Conservation (phyloP, 768 basidiomycete species). For the Lactifluus pinguis region DNA sequence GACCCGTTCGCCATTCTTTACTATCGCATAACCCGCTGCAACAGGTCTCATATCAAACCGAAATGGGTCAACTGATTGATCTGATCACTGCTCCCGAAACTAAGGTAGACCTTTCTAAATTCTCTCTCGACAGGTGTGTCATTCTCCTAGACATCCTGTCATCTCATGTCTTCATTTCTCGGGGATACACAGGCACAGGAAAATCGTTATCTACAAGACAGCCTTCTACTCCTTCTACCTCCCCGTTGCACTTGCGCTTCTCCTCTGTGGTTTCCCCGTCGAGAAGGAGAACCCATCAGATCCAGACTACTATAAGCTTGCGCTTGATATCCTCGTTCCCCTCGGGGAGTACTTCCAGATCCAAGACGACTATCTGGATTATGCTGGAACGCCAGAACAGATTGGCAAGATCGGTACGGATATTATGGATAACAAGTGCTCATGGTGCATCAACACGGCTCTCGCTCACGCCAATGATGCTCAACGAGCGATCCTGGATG, state of each 20-base stretch:
- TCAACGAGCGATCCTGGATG: slow-evolving; percentile 55
- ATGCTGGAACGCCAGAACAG: slow-evolving; percentile 77
- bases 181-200: slow-evolving; percentile 51
- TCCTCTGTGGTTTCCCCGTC: slow-evolving; percentile 56
- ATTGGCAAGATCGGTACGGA: slow-evolving; percentile 98
- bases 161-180: neutral
- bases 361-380: slow-evolving; percentile 97
- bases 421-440: slow-evolving; percentile 98
- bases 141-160: neutral
- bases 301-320: slow-evolving; percentile 57
- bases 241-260: slow-evolving; percentile 91
- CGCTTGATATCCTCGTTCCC: slow-evolving; percentile 76
- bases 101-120: slow-evolving; percentile 74
- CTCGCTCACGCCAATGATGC: slow-evolving; percentile 45
- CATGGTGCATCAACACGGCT: slow-evolving; percentile 91
- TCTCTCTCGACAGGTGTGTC: slow-evolving; percentile 76
- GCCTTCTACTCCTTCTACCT: slow-evolving; percentile 99
- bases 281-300: slow-evolving; percentile 37
- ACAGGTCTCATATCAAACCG: slow-evolving; percentile 74
- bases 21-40: neutral
- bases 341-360: slow-evolving; percentile 98
- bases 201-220: slow-evolving; percentile 96
- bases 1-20: neutral
- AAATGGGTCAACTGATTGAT: slow-evolving; percentile 94
- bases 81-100: slow-evolving; percentile 93